phyloP scores from a whole-genome alignment of 2,329 filamentous ascomycete genomes.

The Metarhizium brunneum region DNA sequence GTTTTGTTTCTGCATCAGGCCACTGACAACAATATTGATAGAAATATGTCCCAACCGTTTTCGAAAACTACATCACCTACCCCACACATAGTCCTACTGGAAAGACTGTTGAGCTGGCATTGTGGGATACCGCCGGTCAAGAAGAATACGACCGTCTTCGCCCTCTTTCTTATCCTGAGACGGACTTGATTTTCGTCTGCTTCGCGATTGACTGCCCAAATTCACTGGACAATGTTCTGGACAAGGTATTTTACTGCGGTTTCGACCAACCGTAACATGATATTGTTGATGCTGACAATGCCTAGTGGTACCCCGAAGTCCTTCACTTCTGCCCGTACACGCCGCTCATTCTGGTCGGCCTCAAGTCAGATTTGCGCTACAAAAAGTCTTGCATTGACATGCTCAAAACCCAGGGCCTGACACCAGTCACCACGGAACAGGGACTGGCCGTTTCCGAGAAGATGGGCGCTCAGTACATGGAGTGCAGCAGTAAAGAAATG shows the following conservation, averaged over 20 bases:
- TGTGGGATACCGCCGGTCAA: conserved; percentile 98
- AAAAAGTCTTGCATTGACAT: conserved; percentile 98
- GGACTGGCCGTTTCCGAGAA: conserved; percentile 79
- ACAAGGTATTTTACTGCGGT: conserved; percentile 62
- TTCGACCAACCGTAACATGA: background rate
- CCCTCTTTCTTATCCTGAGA: conserved; percentile 95
- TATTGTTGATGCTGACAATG: conserved; percentile 1
- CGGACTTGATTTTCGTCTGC: conserved; percentile 95
- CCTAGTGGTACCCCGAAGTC: conserved; percentile 96
- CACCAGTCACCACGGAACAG: conserved; percentile 86
- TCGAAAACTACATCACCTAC: conserved; percentile 99
- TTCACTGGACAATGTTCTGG: conserved; percentile 94
- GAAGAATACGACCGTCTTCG: conserved; percentile 97
- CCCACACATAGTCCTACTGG: conserved; percentile 79
- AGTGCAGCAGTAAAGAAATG: conserved; percentile 98
- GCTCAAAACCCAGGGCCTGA: conserved; percentile 94
- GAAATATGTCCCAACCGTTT: conserved; percentile 99
- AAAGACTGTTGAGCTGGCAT: conserved; percentile 90
- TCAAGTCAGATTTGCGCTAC: conserved; percentile 92
- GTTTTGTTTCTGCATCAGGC: background rate
- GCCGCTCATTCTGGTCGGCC: conserved; percentile 85
- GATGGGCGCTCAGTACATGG: conserved; percentile 94
- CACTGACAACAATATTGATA: conserved; percentile 27
- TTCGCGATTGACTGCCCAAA: conserved; percentile 99
- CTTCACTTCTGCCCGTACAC: conserved; percentile 98